Evolutionary conservation across 1,139 yeast species (phyloP), one percentile per base, ranked within the genome.

Genomic region (Pichia sp.): DNA sequence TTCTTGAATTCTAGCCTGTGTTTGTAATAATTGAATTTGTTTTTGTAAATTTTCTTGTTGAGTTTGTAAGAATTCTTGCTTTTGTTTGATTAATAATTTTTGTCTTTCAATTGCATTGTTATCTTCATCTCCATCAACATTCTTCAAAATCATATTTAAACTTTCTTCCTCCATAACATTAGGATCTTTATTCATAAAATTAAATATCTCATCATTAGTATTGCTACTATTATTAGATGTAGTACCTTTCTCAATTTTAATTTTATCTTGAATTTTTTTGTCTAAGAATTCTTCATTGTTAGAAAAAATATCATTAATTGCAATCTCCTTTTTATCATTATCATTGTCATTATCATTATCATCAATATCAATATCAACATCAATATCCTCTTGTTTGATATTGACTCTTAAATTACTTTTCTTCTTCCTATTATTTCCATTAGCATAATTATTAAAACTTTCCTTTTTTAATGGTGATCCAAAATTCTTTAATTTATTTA

Each of bases 261-360:
- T 18, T 18, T 18, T 18, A 18, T 18, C 18, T 18, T 18, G 18
- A 18, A 18, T 18, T 18, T 18, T 18, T 27, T 10, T n/a, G 3
- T 41, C 32, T 34, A 5, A 5, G 8, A 31, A 5, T 18, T 28
- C 28, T 7, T 40, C 36, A 7, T 31, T 31, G 31, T 46, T 46
- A 8, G 59, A 55, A 43, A 63, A 63, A 5, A 63, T 63, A 53
- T 63, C 66, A 48, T 63, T 63, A 37, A 63, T 54, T 4, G 66
- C 65, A 34, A 46, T 39, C 6, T 36, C 26, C 18, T 54, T 57
- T 7, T 55, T 57, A 7, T 26, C 37, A n/a, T 31, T 31, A 11
- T 40, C 37, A 5, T 41, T 34, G 5, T 26, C 47, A 5, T 34
- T 18, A 31, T 42, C 47, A n/a, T 11, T 9, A 2, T 32, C 36